Evolutionary conservation across 1,284 basidiomycete species (phyloP), one percentile per base, ranked within the genome.

Genomic region (Ganoderma multipileum): DNA sequence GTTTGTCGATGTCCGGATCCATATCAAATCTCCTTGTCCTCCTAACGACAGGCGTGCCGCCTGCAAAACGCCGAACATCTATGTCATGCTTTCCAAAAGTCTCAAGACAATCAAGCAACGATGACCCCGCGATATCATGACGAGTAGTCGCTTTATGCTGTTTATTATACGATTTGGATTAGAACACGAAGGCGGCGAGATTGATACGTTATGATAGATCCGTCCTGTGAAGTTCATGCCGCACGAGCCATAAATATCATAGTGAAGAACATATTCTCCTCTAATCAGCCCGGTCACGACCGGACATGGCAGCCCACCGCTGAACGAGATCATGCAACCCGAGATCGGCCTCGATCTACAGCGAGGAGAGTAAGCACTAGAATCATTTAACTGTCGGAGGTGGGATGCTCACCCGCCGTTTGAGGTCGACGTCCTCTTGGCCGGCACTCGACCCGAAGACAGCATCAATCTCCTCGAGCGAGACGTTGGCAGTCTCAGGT

Each of bases 401-500:
- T 57, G 60, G 59, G 58, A 11, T 38, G 73, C 82, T 14, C 52
- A 89, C 89, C 84, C 89, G 83, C 20, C 72, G 75, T 70, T 84
- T 86, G 65, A 87, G 68, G 16, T 76, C 74, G 6, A 75, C 76
- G 72, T 93, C 91, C 66, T 90, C 87, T 54, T 73, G 79, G 0
- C 86, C 89, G 12, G 83, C 87, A n/a, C 84, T 82, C 1, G 87
- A 86, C 47, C 81, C 83, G 74, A 93, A 93, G 11, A 92, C 80
- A 9, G 79, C 82, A 74, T 95, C 94, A 64, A 94, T 89, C 77
- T 94, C 92, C 73, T 95, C 93, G 1, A 95, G 80, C 12, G 92
- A 88, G 18, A 92, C 82, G 65, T 89, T 89, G 47, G 91, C 91
- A 20, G 93, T 95, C 80, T 95, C 93, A 1, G 92, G 93, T 0